Base-by-base conservation (phyloP, 495 filamentous ascomycete genomes). In the Penicillium maclennaniae region DNA sequence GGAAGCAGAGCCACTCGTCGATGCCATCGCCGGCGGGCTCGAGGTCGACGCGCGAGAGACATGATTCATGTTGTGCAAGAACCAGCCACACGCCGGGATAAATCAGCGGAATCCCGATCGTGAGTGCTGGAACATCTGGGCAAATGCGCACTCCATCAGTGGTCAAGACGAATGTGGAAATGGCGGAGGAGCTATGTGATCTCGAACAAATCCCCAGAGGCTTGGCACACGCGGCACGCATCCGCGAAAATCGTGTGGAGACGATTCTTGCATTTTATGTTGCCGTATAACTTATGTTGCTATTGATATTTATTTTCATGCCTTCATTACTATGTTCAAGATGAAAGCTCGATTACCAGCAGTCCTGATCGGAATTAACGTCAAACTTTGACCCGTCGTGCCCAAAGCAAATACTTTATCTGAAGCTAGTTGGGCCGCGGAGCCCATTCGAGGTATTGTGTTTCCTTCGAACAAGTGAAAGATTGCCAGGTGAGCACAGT, bases 1-100 rank as follows among this genome's bases (percentile, higher is more conserved):
- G 9, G 53, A 55, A 25, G 38, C 52, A 16, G 47, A 46, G n/a
- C 49, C 57, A 28, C 27, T 43, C 45, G 53, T 51, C 37, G 61
- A 53, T 15, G 53, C 58, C 43, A 44, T 26, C 25, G 59, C 54
- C 39, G 44, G 61, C 47, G 45, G 45, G 55, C 48, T 68, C 45
- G 58, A 58, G 45, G 58, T 57, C 21, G 59, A 66, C 41, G 55
- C 56, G 46, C 62, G 52, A 39, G 58, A 56, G 49, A 53, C 65
- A 72, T 70, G 59, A 51, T 65, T 66, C 71, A 74, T 74, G 20
- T 60, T 62, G 51, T 46, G 47, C 53, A 47, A 37, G 45, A 31
- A 55, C 41, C 36, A 49, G 40, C 25, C 27, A 31, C 20, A 45
- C 21, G 37, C 15, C 37, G 28, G 23, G 25, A 38, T 46, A 25